Evolutionary conservation across 768 basidiomycete species (phyloP).

Genomic region (Amanita jacksonii): DNA sequence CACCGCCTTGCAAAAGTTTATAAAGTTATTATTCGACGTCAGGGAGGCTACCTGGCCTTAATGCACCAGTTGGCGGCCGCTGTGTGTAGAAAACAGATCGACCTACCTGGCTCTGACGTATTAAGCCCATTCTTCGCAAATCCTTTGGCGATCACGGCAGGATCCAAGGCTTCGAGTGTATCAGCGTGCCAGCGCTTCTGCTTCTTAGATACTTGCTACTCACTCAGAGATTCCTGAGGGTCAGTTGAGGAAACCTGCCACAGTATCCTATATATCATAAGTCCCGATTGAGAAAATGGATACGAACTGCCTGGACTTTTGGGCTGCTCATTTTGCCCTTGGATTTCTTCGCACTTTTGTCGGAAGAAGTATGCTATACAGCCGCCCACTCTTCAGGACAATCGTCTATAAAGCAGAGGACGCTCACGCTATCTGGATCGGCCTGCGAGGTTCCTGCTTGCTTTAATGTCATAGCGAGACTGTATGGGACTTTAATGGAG

Average conservation of each 20-base stretch:
- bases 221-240: neutral
- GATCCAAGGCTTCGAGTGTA: neutral
- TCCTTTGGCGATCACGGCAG: conserved; percentile 1
- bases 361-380: too few relatives aligned
- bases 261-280: too few relatives aligned
- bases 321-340: too few relatives aligned
- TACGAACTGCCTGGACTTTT: too few relatives aligned
- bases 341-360: too few relatives aligned
- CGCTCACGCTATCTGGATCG: too few relatives aligned
- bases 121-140: neutral
- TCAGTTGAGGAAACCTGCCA: neutral
- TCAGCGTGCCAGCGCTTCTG: neutral
- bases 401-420: too few relatives aligned
- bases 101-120: neutral
- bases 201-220: neutral
- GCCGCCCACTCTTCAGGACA: too few relatives aligned
- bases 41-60: conserved; percentile 41
- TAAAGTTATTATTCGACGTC: conserved; percentile 53
- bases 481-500: too few relatives aligned
- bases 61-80: neutral
- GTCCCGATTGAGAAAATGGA: too few relatives aligned
- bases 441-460: too few relatives aligned
- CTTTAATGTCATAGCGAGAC: too few relatives aligned
- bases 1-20: conserved; percentile 41
- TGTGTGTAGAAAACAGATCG: neutral